These are phyloP conservation scores for Ceratocystis smalleyi DNA, from an alignment of 2,329 filamentous ascomycete genomes.

Conservation along the genomic window DNA sequence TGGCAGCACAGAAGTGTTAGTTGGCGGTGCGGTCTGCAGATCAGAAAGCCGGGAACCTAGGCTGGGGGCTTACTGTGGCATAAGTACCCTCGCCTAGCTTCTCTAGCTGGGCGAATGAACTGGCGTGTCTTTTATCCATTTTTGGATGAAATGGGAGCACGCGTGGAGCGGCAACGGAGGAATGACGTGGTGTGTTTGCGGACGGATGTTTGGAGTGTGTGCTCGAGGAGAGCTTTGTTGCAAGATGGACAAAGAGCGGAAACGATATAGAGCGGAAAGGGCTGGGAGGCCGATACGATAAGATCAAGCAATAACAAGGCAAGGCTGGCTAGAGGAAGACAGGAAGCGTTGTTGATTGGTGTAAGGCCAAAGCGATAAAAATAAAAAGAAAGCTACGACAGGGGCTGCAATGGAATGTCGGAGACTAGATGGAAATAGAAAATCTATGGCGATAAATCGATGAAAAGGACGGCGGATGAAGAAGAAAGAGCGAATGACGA, in stretches of 20 bases:
- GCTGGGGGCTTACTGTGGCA: slow-evolving; percentile 56
- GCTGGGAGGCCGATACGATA: no score
- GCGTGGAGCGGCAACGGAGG: not conserved
- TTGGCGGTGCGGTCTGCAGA: not conserved
- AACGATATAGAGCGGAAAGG: no score
- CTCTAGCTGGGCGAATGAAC: slow-evolving; percentile 97
- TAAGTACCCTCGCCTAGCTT: slow-evolving; percentile 98
- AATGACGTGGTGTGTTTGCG: no score
- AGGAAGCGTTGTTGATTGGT: no score
- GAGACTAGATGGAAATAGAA: not conserved
- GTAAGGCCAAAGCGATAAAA: no score
- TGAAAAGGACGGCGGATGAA: not conserved
- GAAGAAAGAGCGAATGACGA: not conserved
- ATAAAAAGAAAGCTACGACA: not conserved
- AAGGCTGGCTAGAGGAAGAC: no score
- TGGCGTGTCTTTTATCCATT: slow-evolving; percentile 89
- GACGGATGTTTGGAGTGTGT: no score
- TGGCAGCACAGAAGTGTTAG: slow-evolving; percentile 24
- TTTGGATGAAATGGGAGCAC: slow-evolving; percentile 17
- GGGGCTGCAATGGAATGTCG: not conserved
- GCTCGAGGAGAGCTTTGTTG: no score
- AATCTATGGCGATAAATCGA: not conserved
- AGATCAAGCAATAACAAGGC: no score
- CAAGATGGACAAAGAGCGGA: no score
- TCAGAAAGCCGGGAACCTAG: not conserved